A percentile compares a stretch with the other conserved stretches of the same genome.
Evolutionary conservation across 768 basidiomycete species (phyloP).

Genomic region (Daedalea quercina): DNA sequence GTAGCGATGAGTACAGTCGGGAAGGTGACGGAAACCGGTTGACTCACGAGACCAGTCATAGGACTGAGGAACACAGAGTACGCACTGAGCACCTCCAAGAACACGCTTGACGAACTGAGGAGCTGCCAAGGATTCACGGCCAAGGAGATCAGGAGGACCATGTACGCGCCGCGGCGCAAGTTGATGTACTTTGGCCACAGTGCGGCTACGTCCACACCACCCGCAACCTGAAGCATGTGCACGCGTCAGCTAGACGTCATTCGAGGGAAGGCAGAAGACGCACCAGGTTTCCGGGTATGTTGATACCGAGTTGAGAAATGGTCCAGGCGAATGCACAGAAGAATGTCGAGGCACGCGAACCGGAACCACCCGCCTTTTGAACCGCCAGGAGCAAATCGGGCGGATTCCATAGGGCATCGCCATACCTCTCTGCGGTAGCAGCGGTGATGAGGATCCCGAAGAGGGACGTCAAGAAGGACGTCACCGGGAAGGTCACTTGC

Average conservation of each 20-base stretch:
- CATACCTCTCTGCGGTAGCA: conserved; percentile 14
- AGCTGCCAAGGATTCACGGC: conserved; percentile 39
- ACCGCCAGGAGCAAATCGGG: conserved; percentile 15
- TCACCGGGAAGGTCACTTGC: conserved; percentile 8
- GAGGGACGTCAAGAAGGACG: conserved; percentile 9
- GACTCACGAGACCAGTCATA: conserved; percentile 13
- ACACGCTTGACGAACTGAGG: conserved; percentile 27
- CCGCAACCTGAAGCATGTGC: conserved; percentile 4
- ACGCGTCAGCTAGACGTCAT: background rate
- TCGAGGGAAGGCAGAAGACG: background rate
- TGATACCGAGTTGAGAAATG: conserved; percentile 17
- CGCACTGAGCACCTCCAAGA: conserved; percentile 31
- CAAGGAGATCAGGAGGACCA: conserved; percentile 23
- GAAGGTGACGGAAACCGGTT: background rate
- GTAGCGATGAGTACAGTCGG: background rate
- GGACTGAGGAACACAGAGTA: conserved; percentile 43
- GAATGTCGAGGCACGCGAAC: conserved; percentile 18
- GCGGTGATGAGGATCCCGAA: conserved; percentile 17
- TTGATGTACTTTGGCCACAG: conserved; percentile 37
- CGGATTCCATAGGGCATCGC: conserved; percentile 18
- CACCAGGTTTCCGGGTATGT: conserved; percentile 17
- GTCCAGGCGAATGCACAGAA: conserved; percentile 16
- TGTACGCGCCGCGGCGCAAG: conserved; percentile 33
- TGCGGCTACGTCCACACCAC: conserved; percentile 32
- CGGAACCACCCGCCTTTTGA: conserved; percentile 10